phyloP scores from a whole-genome alignment of 2,329 filamentous ascomycete species.

The Trichoderma sp. region DNA sequence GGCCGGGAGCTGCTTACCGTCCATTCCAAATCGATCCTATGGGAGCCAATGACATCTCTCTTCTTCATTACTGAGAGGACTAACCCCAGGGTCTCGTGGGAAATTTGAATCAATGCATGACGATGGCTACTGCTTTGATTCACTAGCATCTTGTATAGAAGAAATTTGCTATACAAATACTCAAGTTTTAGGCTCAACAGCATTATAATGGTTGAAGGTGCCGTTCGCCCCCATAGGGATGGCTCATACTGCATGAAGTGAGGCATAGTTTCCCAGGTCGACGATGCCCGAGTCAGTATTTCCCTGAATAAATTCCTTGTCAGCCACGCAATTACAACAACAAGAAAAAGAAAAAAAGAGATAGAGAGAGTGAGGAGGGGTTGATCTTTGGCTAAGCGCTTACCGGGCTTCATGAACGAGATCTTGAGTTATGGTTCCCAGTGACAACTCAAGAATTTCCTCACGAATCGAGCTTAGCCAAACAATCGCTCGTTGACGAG shows the following conservation, averaged over 20 bases:
- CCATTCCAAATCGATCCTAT: background rate
- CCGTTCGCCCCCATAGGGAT: background rate
- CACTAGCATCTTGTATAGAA: background rate
- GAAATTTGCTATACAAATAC: background rate
- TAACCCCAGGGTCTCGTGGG: background rate
- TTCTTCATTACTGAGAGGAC: background rate
- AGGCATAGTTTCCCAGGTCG: background rate
- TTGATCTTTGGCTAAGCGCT: background rate
- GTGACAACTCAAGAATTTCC: background rate
- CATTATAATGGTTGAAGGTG: background rate
- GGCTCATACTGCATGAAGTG: background rate
- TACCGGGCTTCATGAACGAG: background rate
- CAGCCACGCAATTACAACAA: background rate
- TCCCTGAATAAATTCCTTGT: background rate
- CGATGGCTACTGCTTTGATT: background rate
- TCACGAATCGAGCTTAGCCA: conserved; percentile 2
- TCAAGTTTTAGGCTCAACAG: background rate
- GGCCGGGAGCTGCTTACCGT: background rate
- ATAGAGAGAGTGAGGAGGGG: background rate
- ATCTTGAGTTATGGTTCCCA: background rate
- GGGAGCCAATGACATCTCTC: background rate
- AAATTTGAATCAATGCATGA: background rate
- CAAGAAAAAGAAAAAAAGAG: background rate
- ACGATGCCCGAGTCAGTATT: background rate
- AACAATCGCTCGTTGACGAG: background rate